Evolutionary conservation across 2,329 filamentous ascomycete genomes (phyloP), one percentile per base, ranked within the genome.

Genomic region (Fusarium setosum): DNA sequence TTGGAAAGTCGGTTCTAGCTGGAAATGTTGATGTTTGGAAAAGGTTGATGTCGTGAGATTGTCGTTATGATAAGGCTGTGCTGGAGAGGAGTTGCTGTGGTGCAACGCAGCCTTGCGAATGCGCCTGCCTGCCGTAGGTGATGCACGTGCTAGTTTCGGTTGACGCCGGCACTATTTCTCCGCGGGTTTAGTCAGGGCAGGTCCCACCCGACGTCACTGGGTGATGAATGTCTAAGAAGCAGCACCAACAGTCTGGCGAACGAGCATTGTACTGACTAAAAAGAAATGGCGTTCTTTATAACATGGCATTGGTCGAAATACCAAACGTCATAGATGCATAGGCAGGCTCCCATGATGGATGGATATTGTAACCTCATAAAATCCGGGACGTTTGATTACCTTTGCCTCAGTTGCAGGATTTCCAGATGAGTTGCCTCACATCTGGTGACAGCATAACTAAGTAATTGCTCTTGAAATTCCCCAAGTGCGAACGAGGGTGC

Each of bases 71-170:
- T 60, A 60, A 55, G 62, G 45, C 52, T 62, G 56, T 68, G 56
- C 56, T 54, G 31, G 57, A 59, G 61, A 66, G 55, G 61, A 71
- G 65, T 68, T 57, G n/a, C 56, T 54, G 53, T 26, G 53, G 49
- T 29, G 18, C 29, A 23, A 6, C 12, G 57, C 58, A 60, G 59
- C 47, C 58, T 63, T 63, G 64, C 59, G 67, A 61, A 56, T 56
- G 55, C 67, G 56, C 59, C 56, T 61, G 58, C 34, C n/a, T n/a
- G 26, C 26, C 26, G 9, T n/a, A 58, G 38, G 40, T 56, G 55
- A 66, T 59, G 69, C 69, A 71, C 67, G 69, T 71, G 69, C n/a
- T 24, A 34, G 44, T 42, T 38, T 59, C 65, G 67, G 65, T 26
- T 47, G 44, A 58, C 45, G 52, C 65, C 54, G 32, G 55, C 55